Evolutionary conservation across 108 stramenopile species (phyloP), one percentile per base, ranked within the genome.

Genomic region (Chaetoceros tenuissimus): DNA sequence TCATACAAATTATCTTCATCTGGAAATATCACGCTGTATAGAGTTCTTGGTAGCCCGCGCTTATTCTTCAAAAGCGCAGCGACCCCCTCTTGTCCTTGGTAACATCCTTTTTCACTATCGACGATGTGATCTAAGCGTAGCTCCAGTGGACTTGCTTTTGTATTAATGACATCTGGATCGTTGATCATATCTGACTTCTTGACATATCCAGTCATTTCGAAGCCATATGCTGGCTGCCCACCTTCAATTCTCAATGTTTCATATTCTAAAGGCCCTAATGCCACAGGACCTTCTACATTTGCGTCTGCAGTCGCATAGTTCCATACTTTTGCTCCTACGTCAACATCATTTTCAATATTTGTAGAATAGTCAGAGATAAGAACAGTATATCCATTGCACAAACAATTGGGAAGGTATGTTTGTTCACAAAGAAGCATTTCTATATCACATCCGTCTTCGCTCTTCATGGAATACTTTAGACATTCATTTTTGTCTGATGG

Each of bases 11-110:
- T 92, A 49, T 67, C 74, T 1, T 74, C 72, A 55, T 92, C 83
- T 23, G 78, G 58, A 54, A 92, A 88, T 18, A 85, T 73, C 29
- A 78, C 87, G 25, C 68, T 57, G 51, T 92, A 92, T 30, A 92
- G 63, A 2, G 48, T 60, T 45, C 87, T 63, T 16, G 87, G 87
- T 20, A 71, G 69, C 2, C 89, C 89, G 40, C 81, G 53, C 27
- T 79, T 79, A 66, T 88, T 92, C 55, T 92, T 92, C 21, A 82
- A 45, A 29, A 88, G 54, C 10, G 91, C 83, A 17, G 91, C 80
- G 23, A 92, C 65, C 1, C 85, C 87, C 48, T 92, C 91, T 63
- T 92, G 91, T 31, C 91, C 91, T 51, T 86, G 66, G 59, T 88
- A 92, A 62, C 91, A 92, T 2, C 91, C 91, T 59, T 88, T 89